These are phyloP conservation scores for Umbelopsis sp. DNA, from an alignment of 371 early-diverging fungal species.

Conservation along the genomic window DNA sequence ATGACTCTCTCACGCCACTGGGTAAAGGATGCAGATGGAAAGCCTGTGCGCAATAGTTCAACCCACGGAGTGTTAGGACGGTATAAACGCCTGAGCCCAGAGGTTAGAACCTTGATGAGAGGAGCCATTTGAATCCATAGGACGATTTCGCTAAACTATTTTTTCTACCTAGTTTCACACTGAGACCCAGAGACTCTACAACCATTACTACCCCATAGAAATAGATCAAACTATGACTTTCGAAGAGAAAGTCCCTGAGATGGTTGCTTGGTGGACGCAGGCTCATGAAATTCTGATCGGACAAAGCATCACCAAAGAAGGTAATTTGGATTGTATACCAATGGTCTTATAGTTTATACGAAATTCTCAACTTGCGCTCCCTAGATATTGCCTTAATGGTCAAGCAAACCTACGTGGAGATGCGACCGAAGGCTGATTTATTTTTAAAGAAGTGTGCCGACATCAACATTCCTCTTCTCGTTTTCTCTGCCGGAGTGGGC, in stretches of 20 bases:
- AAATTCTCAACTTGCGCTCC: background rate
- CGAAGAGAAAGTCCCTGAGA: constrained; percentile 67
- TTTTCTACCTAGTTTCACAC: constrained; percentile 42
- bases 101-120: constrained; percentile 31
- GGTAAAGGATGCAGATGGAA: constrained; percentile 51
- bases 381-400: constrained; percentile 61
- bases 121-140: background rate
- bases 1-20: constrained; percentile 76
- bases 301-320: constrained; percentile 51
- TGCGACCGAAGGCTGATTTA: constrained; percentile 52
- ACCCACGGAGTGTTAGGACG: constrained; percentile 65
- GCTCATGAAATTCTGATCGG: constrained; percentile 60
- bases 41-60: constrained; percentile 54
- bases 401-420: constrained; percentile 47
- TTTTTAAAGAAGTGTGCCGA: constrained; percentile 46
- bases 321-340: constrained; percentile 23
- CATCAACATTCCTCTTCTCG: constrained; percentile 61
- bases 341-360: background rate
- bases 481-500: constrained; percentile 78
- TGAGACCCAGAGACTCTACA: constrained; percentile 49
- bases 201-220: constrained; percentile 78
- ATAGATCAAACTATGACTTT: constrained; percentile 51
- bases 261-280: constrained; percentile 76
- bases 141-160: background rate
- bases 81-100: constrained; percentile 44